Evolutionary conservation across 208 protist species (phyloP), one percentile per base, ranked within the genome.

Genomic region (Trypanosoma cruzi): DNA sequence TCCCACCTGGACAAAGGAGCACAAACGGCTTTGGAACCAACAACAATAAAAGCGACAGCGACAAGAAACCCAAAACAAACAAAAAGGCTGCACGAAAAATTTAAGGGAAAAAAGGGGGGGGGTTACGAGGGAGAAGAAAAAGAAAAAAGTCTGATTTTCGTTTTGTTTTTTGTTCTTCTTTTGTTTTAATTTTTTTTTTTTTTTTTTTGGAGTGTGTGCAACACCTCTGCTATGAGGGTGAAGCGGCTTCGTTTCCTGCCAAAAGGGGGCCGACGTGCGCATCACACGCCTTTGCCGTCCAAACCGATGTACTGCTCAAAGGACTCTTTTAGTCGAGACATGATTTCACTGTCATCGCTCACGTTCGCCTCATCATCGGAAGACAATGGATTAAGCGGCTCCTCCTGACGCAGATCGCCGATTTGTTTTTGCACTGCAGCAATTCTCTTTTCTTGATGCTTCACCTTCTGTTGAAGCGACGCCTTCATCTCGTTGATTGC

Each of bases 391-490:
- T 84, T 86, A 4, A 57, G 64, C 0, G 85, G 82, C 53, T 86
- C 81, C 16, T 89, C 79, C 34, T 65, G 64, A 29, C 68, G 53
- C 11, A 91, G 36, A 42, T 64, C 77, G 50, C 85, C 71, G 31
- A 84, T 77, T 13, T 64, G 60, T 32, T 71, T 76, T 64, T 73
- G 64, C 22, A 80, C 78, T 1, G 73, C 67, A 2, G 73, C 76
- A 26, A 93, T 66, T 69, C 92, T 92, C 77, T 88, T 87, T 49
- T 93, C 81, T 44, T 83, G 80, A 1, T 68, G 49, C 60, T 80
- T 85, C 26, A 82, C 58, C 36, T 81, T 86, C 64, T 87, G 77
- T 73, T 90, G 73, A 13, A 79, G 64, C 11, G 75, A 62, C 26
- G 77, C 73, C 31, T 92, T 71, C 57, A 83, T 82, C 32, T 90